Percentiles rank a stretch among this genome's conserved stretches.
Conservation (phyloP, 2,329 filamentous ascomycete species). For the Leptodontidium sp. region DNA sequence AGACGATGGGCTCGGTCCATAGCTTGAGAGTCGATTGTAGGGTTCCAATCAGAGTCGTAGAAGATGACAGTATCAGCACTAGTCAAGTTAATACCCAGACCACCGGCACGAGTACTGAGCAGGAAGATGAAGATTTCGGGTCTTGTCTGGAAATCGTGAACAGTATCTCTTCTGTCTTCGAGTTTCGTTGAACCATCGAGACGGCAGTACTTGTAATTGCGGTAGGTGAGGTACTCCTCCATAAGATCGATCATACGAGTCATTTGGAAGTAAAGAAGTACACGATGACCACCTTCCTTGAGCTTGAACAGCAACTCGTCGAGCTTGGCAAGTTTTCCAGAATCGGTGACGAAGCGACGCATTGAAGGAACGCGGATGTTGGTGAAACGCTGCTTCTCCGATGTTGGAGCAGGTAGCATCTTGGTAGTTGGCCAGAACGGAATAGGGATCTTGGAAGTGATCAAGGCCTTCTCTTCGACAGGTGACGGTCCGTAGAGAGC, state of each 20-base stretch:
- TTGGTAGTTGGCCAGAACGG: slow-evolving; percentile 68
- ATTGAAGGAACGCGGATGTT: slow-evolving; percentile 95
- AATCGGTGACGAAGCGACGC: slow-evolving; percentile 97
- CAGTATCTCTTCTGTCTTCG: slow-evolving; percentile 95
- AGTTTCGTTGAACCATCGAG: slow-evolving; percentile 97
- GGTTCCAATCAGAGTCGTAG: slow-evolving; percentile 99
- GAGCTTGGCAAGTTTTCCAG: slow-evolving; percentile 91
- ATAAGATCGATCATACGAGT: slow-evolving; percentile 99
- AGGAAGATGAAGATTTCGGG: slow-evolving; percentile 98
- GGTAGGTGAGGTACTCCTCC: slow-evolving; percentile 98
- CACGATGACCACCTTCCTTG: slow-evolving; percentile 91
- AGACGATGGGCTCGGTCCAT: slow-evolving; percentile 99
- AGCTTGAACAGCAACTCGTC: slow-evolving; percentile 88
- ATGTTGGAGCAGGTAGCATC: slow-evolving; percentile 80
- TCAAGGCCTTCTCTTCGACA: slow-evolving; percentile 74
- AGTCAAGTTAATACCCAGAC: slow-evolving; percentile 96
- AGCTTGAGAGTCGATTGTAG: slow-evolving; percentile 96
- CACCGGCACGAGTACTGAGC: slow-evolving; percentile 93
- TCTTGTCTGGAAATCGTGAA: slow-evolving; percentile 93
- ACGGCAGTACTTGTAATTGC: slow-evolving; percentile 98
- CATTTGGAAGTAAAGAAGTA: slow-evolving; percentile 99
- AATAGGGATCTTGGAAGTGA: slow-evolving; percentile 76
- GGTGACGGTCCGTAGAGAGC: slow-evolving; percentile 73
- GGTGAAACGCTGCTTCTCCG: slow-evolving; percentile 84
- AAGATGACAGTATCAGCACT: slow-evolving; percentile 98